These are phyloP conservation scores for Gracilariopsis chorda DNA, from an alignment of 23 red algal species.

Conservation along the genomic window DNA sequence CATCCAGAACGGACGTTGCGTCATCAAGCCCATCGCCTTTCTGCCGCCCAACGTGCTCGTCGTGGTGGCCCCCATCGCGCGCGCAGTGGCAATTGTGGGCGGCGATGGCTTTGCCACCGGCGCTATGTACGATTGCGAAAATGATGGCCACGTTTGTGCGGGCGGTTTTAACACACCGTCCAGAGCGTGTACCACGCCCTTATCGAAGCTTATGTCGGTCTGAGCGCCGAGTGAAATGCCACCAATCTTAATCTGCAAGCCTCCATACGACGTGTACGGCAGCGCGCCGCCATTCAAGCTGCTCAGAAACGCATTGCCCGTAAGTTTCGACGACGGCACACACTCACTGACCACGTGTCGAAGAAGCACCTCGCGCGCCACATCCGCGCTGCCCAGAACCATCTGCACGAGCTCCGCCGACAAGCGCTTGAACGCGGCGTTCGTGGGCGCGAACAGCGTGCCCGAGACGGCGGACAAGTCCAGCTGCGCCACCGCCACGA, in stretches of 20 bases:
- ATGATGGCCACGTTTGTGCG: constrained; percentile 3
- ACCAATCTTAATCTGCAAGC: constrained; percentile 33
- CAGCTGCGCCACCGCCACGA: not conserved
- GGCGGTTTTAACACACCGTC: constrained; percentile 14
- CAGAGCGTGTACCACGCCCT: constrained; percentile 47
- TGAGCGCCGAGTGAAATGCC: not conserved
- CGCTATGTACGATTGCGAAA: constrained; percentile 27
- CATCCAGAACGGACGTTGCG: constrained; percentile 61
- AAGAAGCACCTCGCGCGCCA: constrained; percentile 1
- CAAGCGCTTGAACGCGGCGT: constrained; percentile 37
- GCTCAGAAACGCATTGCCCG: constrained; percentile 30
- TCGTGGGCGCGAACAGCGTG: constrained; percentile 56
- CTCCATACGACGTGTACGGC: not conserved
- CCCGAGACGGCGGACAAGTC: not conserved
- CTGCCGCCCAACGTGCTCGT: constrained; percentile 44
- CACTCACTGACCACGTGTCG: constrained; percentile 33
- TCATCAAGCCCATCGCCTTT: constrained; percentile 62
- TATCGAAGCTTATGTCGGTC: constrained; percentile 18
- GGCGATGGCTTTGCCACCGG: not conserved
- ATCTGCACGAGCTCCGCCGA: not conserved
- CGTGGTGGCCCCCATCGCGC: not conserved
- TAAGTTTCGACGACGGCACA: constrained; percentile 15
- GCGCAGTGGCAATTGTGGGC: not conserved
- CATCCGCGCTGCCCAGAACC: not conserved
- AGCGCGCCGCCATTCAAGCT: constrained; percentile 11